Evolutionary conservation across 441 rosid species (phyloP).

Genomic region (Euphorbia schlechtendalii): DNA sequence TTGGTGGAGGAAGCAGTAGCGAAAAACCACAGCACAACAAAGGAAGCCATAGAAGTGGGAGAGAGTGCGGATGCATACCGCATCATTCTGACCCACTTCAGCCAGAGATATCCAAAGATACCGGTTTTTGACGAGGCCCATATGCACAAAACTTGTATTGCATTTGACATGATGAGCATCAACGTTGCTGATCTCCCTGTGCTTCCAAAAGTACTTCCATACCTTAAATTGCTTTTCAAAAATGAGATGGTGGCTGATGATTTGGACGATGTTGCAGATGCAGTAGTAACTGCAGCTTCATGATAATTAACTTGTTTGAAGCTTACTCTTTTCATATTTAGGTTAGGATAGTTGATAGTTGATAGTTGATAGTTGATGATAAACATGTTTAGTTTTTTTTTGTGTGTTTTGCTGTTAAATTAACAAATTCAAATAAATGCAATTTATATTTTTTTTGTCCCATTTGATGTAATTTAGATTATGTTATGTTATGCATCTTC

Average conservation of each 20-base stretch:
- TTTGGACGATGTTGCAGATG: conserved; percentile 40
- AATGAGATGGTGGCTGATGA: conserved; percentile 61
- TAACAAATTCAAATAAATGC: too few relatives aligned
- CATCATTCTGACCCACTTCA: conserved; percentile 86
- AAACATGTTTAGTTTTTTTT: too few relatives aligned
- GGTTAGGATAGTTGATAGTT: not conserved
- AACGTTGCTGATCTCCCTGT: conserved; percentile 73
- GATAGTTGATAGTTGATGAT: not conserved
- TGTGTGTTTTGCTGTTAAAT: too few relatives aligned
- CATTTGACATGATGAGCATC: conserved; percentile 90
- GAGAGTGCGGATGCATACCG: conserved; percentile 58
- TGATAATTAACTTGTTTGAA: conserved; percentile 6
- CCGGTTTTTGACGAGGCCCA: conserved; percentile 67
- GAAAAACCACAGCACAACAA: conserved; percentile 90
- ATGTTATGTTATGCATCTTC: too few relatives aligned
- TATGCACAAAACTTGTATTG: conserved; percentile 94
- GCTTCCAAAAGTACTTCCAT: conserved; percentile 74
- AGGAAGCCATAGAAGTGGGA: conserved; percentile 85
- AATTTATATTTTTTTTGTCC: too few relatives aligned
- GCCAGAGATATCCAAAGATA: conserved; percentile 88
- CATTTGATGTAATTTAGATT: too few relatives aligned
- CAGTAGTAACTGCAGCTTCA: conserved; percentile 28
- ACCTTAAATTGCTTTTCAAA: conserved; percentile 71
- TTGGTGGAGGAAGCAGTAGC: conserved; percentile 83
- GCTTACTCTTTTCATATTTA: not conserved